Evolutionary conservation across 2,329 filamentous ascomycete species (phyloP).

Genomic region (Alternaria angustiovoidea): DNA sequence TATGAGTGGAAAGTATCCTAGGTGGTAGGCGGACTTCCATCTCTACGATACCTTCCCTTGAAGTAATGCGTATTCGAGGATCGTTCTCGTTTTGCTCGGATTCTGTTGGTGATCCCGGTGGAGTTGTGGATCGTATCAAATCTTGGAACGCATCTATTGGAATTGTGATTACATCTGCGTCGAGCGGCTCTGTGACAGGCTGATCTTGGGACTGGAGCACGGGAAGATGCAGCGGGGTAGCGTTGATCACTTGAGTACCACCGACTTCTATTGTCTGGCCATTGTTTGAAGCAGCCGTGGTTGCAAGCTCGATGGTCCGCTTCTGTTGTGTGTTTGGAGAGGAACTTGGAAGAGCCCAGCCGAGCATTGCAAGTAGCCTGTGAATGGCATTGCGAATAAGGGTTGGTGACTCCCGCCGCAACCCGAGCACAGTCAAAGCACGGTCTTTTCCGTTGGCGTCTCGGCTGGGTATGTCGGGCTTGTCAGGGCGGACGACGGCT

Average conservation of each 20-base stretch:
- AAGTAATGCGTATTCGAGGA: constrained; percentile 50
- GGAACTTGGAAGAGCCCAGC: constrained; percentile 32
- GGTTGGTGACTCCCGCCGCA: constrained; percentile 32
- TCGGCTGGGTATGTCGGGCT: constrained; percentile 38
- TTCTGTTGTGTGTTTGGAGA: constrained; percentile 3
- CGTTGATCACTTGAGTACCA: constrained; percentile 30
- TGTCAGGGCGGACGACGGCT: constrained; percentile 39
- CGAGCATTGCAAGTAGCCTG: constrained; percentile 32
- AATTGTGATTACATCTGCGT: constrained; percentile 15
- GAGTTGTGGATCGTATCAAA: constrained; percentile 29
- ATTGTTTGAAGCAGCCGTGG: constrained; percentile 6
- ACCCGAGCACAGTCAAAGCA: constrained; percentile 31
- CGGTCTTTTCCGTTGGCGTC: constrained; percentile 33
- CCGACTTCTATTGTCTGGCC: constrained; percentile 29
- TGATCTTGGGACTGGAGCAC: constrained; percentile 15
- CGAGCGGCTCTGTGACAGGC: constrained; percentile 5
- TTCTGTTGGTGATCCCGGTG: constrained; percentile 33
- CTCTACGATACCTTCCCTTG: constrained; percentile 49
- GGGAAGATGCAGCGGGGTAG: constrained; percentile 35
- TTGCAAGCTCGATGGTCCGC: background rate
- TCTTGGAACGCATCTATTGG: constrained; percentile 20
- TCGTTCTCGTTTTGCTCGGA: constrained; percentile 43
- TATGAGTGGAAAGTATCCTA: constrained; percentile 41
- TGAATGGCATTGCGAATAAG: constrained; percentile 33
- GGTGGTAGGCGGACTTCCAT: constrained; percentile 50